Conservation (phyloP, 495 filamentous ascomycete species). For the Diplogelasinospora grovesii region DNA sequence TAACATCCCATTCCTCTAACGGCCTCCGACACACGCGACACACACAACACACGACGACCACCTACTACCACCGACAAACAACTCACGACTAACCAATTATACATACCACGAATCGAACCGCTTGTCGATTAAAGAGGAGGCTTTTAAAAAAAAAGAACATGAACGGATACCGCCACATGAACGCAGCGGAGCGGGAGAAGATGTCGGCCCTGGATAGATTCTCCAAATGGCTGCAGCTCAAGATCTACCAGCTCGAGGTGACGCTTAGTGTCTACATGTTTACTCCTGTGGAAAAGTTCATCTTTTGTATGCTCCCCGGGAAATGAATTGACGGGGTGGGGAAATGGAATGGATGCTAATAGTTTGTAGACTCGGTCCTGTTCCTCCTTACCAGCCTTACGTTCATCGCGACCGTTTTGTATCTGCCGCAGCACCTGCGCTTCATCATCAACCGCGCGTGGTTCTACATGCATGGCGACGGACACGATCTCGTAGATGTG, state of each 20-base stretch:
- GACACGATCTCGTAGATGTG: constrained; percentile 24
- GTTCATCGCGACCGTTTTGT: constrained; percentile 76
- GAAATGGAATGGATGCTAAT: no score
- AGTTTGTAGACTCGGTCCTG: constrained; percentile 68
- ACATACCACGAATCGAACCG: no score
- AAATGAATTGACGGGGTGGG: no score
- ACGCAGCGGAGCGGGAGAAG: no score
- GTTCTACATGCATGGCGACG: constrained; percentile 86
- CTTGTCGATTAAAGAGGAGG: no score
- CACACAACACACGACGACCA: no score
- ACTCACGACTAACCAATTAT: no score
- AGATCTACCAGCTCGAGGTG: constrained; percentile 45
- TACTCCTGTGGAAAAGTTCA: constrained; percentile 39
- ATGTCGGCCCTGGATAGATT: constrained; percentile 33
- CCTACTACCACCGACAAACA: no score
- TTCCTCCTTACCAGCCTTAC: constrained; percentile 83
- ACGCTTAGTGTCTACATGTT: constrained; percentile 42
- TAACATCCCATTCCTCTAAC: no score
- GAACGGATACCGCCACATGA: no score
- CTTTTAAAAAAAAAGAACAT: no score
- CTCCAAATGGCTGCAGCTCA: constrained; percentile 40
- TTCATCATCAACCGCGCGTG: constrained; percentile 73
- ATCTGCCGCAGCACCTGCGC: constrained; percentile 83
- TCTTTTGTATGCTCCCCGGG: constrained; percentile 43
- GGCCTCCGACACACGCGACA: no score